Evolutionary conservation across 176 grass and related monocot genomes (phyloP), one percentile per base, ranked within the genome.

Genomic region (Eleusine coracana): DNA sequence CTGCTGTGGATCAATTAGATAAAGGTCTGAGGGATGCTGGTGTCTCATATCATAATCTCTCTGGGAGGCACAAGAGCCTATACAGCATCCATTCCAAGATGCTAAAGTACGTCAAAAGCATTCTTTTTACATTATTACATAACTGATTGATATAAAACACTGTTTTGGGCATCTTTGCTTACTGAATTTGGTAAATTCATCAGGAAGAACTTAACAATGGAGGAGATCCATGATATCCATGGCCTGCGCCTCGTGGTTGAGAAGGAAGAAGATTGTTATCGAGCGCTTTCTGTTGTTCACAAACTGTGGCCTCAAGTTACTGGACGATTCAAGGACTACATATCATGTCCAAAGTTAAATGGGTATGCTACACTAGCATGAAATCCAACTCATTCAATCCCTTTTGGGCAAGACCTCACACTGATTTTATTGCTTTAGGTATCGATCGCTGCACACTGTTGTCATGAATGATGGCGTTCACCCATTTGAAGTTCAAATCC

Each of bases 181-280:
- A 84, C 23, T 68, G 25, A 52, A 40, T 60, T 85, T 79, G 31
- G 6, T 48, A 17, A 74, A 66, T 55, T 68, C 29, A 70, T 79
- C 82, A 97, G 94, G 82, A 97, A 97, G 76, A 97, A 93, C 46
- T 55, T 94, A 63, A 74, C 20, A 34, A 86, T 97, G 87, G 82
- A 94, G 70, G 84, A 93, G 36, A 75, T 93, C 52, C 88, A 87
- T 45, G 91, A 93, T 70, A 89, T 93, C 28, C 81, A 90, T 82
- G 91, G 91, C 7, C 40, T 93, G 50, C 84, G 88, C 1, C 74
- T 93, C 0, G 38, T 93, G 55, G 85, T 93, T 66, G 88, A 92
- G 29, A 42, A 39, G 18, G 60, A 82, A 62, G 73, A 89, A 82
- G 88, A 87, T 82, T 93, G 91, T 40, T 90, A 93, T 14, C 75